Percentiles rank a stretch among this genome's conserved stretches.
Conservation (phyloP, 2,329 filamentous ascomycete species). For the Westerdykella aurantiaca region DNA sequence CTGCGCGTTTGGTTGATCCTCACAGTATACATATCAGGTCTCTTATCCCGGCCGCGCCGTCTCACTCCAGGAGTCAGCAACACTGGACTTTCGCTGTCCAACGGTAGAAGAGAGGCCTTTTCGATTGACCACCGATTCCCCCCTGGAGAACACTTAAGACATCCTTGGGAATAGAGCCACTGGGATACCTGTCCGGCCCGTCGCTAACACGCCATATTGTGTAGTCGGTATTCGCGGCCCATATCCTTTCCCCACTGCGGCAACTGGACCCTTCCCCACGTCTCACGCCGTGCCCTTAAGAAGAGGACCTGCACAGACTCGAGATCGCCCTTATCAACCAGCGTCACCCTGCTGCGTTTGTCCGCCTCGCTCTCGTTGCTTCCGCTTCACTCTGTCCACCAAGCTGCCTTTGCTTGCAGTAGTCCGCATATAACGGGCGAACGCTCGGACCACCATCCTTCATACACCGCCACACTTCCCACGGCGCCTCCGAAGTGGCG, state of each 20-base stretch:
- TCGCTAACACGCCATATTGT: background rate
- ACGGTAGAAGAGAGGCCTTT: constrained; percentile 13
- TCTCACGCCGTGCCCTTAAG: constrained; percentile 20
- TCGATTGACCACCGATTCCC: constrained; percentile 6
- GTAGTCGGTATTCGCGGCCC: constrained; percentile 15
- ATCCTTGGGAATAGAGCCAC: constrained; percentile 13
- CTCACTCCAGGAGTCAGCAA: constrained; percentile 17
- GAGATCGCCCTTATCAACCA: constrained; percentile 24
- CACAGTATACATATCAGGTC: constrained; percentile 29
- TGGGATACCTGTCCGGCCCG: constrained; percentile 13
- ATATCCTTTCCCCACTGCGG: constrained; percentile 24
- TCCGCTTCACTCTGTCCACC: constrained; percentile 19
- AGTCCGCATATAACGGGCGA: background rate
- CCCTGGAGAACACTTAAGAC: constrained; percentile 11
- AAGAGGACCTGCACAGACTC: constrained; percentile 18
- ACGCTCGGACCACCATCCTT: constrained; percentile 14
- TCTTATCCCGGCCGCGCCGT: constrained; percentile 20
- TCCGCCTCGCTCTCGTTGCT: constrained; percentile 15
- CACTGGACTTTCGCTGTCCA: constrained; percentile 17
- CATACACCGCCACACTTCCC: constrained; percentile 18
- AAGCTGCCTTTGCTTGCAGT: constrained; percentile 8
- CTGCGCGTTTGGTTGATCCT: constrained; percentile 20
- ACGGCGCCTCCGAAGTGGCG: constrained; percentile 25
- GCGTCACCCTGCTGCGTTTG: constrained; percentile 16
- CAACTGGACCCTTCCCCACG: constrained; percentile 24